Evolutionary conservation across 148 eudicot species (phyloP).

Genomic region (Camellia japonica): DNA sequence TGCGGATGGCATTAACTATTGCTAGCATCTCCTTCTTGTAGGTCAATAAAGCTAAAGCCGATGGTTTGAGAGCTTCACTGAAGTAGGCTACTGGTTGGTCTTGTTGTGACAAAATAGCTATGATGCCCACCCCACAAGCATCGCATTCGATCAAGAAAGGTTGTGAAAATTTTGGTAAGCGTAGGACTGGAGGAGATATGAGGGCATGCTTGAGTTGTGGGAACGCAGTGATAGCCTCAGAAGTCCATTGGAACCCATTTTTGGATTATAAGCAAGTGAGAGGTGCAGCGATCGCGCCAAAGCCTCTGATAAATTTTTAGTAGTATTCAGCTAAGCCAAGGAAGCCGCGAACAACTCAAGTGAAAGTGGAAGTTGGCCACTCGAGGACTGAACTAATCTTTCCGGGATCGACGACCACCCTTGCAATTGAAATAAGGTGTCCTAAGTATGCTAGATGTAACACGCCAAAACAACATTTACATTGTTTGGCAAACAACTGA

Average conservation of each 20-base stretch:
- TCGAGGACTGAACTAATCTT: not conserved
- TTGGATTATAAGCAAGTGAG: not conserved
- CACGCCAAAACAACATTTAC: not conserved
- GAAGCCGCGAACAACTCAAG: not conserved
- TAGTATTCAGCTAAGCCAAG: not conserved
- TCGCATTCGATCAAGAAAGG: not conserved
- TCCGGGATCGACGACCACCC: not conserved
- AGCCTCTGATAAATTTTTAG: not conserved
- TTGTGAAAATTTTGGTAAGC: not conserved
- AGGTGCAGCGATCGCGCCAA: not conserved
- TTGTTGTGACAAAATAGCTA: not conserved
- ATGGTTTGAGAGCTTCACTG: not conserved
- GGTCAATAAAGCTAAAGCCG: not conserved
- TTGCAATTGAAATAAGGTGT: not conserved
- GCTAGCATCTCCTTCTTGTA: not conserved
- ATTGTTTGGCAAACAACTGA: not conserved
- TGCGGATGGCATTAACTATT: not conserved
- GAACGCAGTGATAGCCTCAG: not conserved
- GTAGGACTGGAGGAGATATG: not conserved
- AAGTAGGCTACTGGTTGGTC: not conserved
- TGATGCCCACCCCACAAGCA: not conserved
- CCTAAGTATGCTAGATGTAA: constrained; percentile 1
- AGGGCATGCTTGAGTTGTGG: not conserved
- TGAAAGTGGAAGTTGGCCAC: not conserved
- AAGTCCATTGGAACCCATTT: not conserved